phyloP scores from a whole-genome alignment of 2,329 filamentous ascomycete genomes.

The Penicillium brasilianum region DNA sequence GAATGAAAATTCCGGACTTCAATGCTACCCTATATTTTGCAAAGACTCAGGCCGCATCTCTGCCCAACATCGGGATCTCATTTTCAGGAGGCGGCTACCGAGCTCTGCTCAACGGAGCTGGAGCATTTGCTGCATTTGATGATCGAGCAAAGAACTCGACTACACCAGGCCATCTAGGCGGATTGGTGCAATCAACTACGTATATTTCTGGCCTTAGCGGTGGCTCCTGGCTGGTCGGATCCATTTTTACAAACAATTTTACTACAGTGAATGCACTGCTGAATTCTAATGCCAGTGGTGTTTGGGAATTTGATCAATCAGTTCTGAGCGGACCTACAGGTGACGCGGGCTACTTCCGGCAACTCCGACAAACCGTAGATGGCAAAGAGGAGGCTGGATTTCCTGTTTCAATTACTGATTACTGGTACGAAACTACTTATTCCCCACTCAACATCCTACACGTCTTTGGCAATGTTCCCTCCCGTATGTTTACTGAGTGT shows the following conservation, averaged over 20 bases:
- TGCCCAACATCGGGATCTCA: conserved; percentile 26
- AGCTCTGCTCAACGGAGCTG: conserved; percentile 79
- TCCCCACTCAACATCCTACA: neutral
- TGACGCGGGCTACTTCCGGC: conserved; percentile 45
- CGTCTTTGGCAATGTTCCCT: neutral
- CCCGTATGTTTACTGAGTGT: neutral
- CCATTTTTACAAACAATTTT: conserved; percentile 79
- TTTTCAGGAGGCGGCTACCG: conserved; percentile 80
- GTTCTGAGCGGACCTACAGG: conserved; percentile 33
- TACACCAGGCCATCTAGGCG: conserved; percentile 51
- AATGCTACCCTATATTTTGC: conserved; percentile 75
- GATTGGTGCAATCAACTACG: conserved; percentile 76
- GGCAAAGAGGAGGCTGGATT: conserved; percentile 68
- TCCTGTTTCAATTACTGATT: conserved; percentile 77
- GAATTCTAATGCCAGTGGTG: conserved; percentile 28
- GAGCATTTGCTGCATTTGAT: conserved; percentile 78
- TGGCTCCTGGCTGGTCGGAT: conserved; percentile 81
- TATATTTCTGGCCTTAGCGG: conserved; percentile 81
- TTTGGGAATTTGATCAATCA: conserved; percentile 48
- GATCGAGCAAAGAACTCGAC: conserved; percentile 67
- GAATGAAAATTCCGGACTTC: conserved; percentile 56
- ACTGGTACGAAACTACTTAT: conserved; percentile 59
- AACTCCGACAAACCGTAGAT: conserved; percentile 61
- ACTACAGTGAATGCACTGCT: conserved; percentile 65
- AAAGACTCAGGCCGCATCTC: conserved; percentile 38